Base-by-base conservation (phyloP, 2,329 filamentous ascomycete genomes). In the Calonectria naviculata region DNA sequence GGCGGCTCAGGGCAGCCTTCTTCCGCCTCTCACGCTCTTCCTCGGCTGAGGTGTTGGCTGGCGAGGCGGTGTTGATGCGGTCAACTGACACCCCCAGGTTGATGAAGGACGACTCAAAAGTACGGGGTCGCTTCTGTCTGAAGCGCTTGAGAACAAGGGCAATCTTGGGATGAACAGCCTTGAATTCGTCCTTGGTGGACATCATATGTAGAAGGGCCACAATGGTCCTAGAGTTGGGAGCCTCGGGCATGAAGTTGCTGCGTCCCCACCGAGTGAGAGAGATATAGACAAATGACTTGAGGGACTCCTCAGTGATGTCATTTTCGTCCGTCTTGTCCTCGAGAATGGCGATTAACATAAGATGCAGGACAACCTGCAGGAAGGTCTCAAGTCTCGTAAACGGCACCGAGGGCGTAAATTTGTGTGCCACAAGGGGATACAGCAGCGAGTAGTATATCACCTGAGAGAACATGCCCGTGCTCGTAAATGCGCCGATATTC, bases 321-420 rank as follows among this genome's bases (percentile, higher is more conserved):
- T 87, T 85, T 71, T 92, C 89, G 67, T 87, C 85, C 17, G 89
- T 87, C 77, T 89, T 87, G 78, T 98, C 97, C 83, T 98, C 97
- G 4, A 94, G 86, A 47, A 97, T 92, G 17, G 95, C 95, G 62
- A 98, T 91, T 46, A 98, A 89, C 5, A 95, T 89, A 13, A 99
- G 87, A 81, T 99, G 97, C 36, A 99, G 85, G 2, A 98, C 92
- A 54, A 98, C 93, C 79, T 98, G 96, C 36, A 98, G 85, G 83
- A 97, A 98, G 0, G 94, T 93, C 83, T 99, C 97, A 10, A 98
- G 89, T 65, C 97, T 91, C 1, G 95, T 97, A 13, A 89, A 87
- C 10, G 95, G 94, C 29, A 98, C 92, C 21, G 88, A 90, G 0
- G 94, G 93, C 1, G 93, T 95, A 31, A 91, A 88, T 58, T 89